These are phyloP conservation scores for Huntiella abstrusa DNA, from an alignment of 2,329 filamentous ascomycete species.

Conservation along the genomic window DNA sequence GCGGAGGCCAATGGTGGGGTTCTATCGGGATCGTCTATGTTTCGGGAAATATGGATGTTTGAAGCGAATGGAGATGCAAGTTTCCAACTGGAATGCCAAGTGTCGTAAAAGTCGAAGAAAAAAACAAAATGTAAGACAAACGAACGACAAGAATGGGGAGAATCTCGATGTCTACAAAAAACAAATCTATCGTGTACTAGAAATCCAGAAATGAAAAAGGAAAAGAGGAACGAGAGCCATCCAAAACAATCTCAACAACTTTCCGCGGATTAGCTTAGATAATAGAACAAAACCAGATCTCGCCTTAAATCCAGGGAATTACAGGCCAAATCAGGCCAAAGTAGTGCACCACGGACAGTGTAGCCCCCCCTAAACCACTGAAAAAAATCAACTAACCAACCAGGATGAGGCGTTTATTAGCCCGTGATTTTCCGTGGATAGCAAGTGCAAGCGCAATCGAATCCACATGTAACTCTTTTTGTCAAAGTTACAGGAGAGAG, in stretches of 20 bases:
- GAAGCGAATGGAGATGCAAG: background rate
- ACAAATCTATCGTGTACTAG: background rate
- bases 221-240: background rate
- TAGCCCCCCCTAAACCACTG: background rate
- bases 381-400: background rate
- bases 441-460: constrained; percentile 5
- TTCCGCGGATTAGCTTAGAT: constrained; percentile 4
- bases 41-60: background rate
- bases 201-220: background rate
- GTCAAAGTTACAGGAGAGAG: background rate
- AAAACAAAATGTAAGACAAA: background rate
- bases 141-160: background rate
- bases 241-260: background rate
- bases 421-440: constrained; percentile 10
- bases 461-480: background rate
- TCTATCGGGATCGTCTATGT: background rate
- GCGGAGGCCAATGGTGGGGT: background rate
- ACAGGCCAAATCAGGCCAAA: background rate
- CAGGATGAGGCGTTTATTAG: background rate
- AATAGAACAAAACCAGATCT: background rate
- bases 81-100: background rate
- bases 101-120: background rate
- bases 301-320: background rate
- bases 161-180: background rate
- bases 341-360: background rate